Percentiles rank a stretch among this genome's conserved stretches.
Evolutionary conservation across 768 basidiomycete species (phyloP).

Genomic region (Leccinum aurantiacum): DNA sequence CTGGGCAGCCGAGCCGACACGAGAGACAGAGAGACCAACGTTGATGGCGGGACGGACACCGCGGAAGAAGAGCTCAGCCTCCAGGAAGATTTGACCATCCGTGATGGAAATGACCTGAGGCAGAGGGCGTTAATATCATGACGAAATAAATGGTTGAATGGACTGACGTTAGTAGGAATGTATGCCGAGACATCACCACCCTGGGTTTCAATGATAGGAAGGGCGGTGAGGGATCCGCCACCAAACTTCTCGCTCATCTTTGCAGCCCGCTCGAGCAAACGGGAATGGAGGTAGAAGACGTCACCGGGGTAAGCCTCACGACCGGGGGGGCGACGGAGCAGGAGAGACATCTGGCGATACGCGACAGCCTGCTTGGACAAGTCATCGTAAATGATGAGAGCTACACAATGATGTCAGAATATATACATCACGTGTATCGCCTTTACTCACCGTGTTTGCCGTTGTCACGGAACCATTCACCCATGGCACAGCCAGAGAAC

Average conservation of each 20-base stretch:
- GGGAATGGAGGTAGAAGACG: conserved; percentile 99
- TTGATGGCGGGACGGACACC: conserved; percentile 99
- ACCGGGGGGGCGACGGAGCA: conserved; percentile 99
- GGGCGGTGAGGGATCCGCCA: conserved; percentile 96
- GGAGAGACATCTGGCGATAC: conserved; percentile 99
- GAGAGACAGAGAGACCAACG: conserved; percentile 99
- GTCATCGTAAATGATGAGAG: conserved; percentile 99
- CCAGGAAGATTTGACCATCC: conserved; percentile 99
- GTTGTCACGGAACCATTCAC: conserved; percentile 99
- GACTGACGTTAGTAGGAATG: conserved; percentile 85
- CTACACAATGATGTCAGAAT: conserved; percentile 37
- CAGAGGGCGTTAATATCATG: conserved; percentile 4
- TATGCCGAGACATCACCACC: conserved; percentile 99
- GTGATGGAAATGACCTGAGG: conserved; percentile 97
- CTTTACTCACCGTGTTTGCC: conserved; percentile 88
- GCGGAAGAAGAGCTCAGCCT: conserved; percentile 99
- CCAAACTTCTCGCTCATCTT: conserved; percentile 99
- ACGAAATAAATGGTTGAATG: neutral
- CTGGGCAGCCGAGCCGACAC: conserved; percentile 99
- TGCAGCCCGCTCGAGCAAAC: conserved; percentile 99
- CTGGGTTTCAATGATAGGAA: conserved; percentile 99
- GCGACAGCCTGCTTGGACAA: conserved; percentile 99
- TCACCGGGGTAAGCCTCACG: conserved; percentile 99
- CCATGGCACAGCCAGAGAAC: conserved; percentile 99
- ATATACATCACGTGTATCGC: neutral